Percentiles rank a stretch among this genome's conserved stretches.
phyloP scores from a whole-genome alignment of 495 filamentous ascomycete genomes.

The Podospora pseudoanserina region DNA sequence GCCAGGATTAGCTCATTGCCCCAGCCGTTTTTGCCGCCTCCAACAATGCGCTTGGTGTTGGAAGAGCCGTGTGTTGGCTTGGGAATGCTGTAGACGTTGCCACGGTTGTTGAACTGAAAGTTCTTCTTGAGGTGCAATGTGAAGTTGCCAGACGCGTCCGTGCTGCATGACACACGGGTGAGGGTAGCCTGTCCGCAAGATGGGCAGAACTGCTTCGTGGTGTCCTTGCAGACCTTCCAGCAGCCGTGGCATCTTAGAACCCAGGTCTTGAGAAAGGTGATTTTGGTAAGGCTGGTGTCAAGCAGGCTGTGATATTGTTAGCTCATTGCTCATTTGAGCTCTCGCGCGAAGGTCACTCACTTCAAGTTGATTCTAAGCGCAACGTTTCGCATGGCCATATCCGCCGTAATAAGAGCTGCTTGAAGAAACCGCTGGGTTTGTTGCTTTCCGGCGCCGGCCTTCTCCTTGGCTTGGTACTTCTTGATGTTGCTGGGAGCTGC shows the following conservation, averaged over 20 bases:
- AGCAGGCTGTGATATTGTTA: conserved; percentile 52
- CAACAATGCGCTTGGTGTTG: conserved; percentile 66
- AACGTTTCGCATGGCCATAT: conserved; percentile 97
- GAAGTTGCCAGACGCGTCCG: conserved; percentile 74
- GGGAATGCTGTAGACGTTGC: conserved; percentile 83
- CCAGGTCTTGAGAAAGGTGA: conserved; percentile 77
- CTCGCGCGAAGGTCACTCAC: conserved; percentile 15
- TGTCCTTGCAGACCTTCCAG: conserved; percentile 80
- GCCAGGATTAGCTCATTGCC: conserved; percentile 74
- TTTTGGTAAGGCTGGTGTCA: conserved; percentile 68
- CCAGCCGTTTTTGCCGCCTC: conserved; percentile 86
- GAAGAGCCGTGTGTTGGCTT: conserved; percentile 80
- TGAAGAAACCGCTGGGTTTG: conserved; percentile 62
- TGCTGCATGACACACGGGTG: conserved; percentile 80
- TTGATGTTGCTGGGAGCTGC: conserved; percentile 77
- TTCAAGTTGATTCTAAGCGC: conserved; percentile 91
- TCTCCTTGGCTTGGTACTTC: conserved; percentile 69
- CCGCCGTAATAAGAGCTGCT: conserved; percentile 83
- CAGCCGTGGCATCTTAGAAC: conserved; percentile 93
- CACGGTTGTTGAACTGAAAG: conserved; percentile 92
- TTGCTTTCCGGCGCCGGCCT: conserved; percentile 41
- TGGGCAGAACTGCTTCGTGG: conserved; percentile 88
- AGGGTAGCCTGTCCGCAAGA: conserved; percentile 84
- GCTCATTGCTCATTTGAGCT: background rate
- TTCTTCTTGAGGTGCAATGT: conserved; percentile 87